Conservation (phyloP, 371 early-diverging fungal genomes). For the Phascolomyces articulosus region DNA sequence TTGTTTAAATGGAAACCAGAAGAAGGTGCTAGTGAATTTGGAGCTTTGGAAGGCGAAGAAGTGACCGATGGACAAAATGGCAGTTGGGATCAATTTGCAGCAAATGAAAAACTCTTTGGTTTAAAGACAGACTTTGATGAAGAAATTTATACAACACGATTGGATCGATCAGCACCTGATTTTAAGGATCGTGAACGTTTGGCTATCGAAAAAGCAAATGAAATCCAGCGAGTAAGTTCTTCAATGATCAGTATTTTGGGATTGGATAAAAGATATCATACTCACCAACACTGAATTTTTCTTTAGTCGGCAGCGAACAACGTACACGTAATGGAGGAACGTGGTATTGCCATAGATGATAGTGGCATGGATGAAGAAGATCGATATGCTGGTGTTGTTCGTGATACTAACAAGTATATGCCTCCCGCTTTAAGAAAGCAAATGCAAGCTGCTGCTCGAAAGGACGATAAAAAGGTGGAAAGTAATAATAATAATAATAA, state of each 20-base stretch:
- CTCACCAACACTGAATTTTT: too few relatives aligned
- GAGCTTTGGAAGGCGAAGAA: slow-evolving; percentile 48
- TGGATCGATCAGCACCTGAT: slow-evolving; percentile 86
- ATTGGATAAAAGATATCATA: too few relatives aligned
- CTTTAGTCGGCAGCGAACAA: slow-evolving; percentile 70
- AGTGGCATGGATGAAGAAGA: slow-evolving; percentile 90
- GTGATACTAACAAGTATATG: slow-evolving; percentile 77
- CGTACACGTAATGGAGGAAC: slow-evolving; percentile 93
- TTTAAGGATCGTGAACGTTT: slow-evolving; percentile 88
- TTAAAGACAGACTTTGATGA: slow-evolving; percentile 96
- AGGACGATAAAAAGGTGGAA: slow-evolving; percentile 18
- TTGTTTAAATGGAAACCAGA: slow-evolving; percentile 88
- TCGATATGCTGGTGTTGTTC: slow-evolving; percentile 79
- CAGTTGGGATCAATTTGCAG: slow-evolving; percentile 99
- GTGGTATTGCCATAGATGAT: slow-evolving; percentile 71
- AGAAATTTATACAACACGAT: slow-evolving; percentile 92
- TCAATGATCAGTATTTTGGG: not conserved
- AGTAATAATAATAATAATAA: not conserved
- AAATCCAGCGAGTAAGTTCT: slow-evolving; percentile 76
- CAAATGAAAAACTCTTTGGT: slow-evolving; percentile 94
- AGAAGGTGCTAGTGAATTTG: slow-evolving; percentile 40
- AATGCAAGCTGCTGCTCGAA: slow-evolving; percentile 22
- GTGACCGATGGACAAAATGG: slow-evolving; percentile 22
- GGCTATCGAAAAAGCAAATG: slow-evolving; percentile 85
- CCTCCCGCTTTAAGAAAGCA: slow-evolving; percentile 81